These are phyloP conservation scores for Vigna reflexopilosa DNA, from an alignment of 306 rosid genomes.

Conservation along the genomic window DNA sequence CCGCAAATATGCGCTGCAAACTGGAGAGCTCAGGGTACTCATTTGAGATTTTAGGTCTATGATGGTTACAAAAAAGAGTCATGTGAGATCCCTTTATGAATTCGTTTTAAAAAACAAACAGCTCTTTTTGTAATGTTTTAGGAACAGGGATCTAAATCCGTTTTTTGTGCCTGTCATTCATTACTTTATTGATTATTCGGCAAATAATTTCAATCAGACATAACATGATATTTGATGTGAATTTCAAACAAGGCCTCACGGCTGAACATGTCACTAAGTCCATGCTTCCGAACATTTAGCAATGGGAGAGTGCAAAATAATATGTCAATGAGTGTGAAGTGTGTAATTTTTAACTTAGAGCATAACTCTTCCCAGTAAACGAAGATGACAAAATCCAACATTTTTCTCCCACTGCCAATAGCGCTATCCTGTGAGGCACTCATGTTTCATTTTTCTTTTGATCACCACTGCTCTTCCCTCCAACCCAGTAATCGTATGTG, in stretches of 20 bases:
- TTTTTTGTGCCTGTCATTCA: neutral
- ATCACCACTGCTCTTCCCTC: too few species aligned
- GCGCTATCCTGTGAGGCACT: too few species aligned
- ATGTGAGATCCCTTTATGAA: neutral
- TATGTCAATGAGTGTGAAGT: too few species aligned
- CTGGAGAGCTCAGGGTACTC: slow-evolving; percentile 77
- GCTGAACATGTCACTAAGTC: neutral
- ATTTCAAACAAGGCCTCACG: neutral
- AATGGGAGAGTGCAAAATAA: too few species aligned
- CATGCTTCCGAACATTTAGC: neutral
- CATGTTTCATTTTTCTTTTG: too few species aligned
- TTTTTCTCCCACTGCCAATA: neutral
- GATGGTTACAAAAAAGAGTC: slow-evolving; percentile 4
- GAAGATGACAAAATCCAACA: neutral
- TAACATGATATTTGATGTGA: neutral
- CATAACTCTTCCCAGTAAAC: neutral
- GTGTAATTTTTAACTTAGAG: too few species aligned
- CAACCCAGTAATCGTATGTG: too few species aligned
- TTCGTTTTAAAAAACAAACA: slow-evolving; percentile 1
- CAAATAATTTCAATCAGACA: neutral
- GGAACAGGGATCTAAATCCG: slow-evolving; percentile 17
- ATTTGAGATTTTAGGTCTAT: slow-evolving; percentile 42
- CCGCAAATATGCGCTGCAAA: slow-evolving; percentile 66
- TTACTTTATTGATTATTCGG: slow-evolving; percentile 16
- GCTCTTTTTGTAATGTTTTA: neutral